Percentiles rank a stretch among this genome's conserved stretches.
Evolutionary conservation across 495 filamentous ascomycete species (phyloP).

Genomic region (Emericellopsis terricola): DNA sequence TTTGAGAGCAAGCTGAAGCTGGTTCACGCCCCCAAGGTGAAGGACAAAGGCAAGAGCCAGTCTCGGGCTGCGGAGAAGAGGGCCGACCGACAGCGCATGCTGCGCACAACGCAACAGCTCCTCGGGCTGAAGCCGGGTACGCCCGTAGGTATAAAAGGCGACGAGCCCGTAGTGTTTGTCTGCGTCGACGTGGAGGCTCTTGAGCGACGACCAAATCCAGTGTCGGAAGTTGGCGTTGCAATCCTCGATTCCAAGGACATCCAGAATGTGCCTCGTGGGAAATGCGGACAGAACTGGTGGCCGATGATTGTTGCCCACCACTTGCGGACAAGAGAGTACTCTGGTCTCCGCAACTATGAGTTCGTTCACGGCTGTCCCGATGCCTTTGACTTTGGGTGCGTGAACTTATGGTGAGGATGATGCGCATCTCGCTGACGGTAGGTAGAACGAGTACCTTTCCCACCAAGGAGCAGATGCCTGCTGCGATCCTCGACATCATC

Average conservation of each 20-base stretch:
- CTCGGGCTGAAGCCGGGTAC: conserved; percentile 10
- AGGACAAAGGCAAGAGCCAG: too few species aligned
- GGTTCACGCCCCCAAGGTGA: neutral
- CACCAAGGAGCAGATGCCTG: conserved; percentile 1
- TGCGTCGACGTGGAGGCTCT: conserved; percentile 69
- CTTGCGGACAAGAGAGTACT: conserved; percentile 55
- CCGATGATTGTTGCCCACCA: conserved; percentile 48
- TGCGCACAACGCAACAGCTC: conserved; percentile 8
- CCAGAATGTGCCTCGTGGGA: conserved; percentile 36
- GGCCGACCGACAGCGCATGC: conserved; percentile 3
- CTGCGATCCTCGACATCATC: conserved; percentile 11
- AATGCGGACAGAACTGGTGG: conserved; percentile 43
- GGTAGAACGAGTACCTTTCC: conserved; percentile 18
- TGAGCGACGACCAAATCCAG: conserved; percentile 37
- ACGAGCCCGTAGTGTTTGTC: conserved; percentile 43
- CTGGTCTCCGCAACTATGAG: conserved; percentile 38
- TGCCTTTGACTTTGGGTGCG: conserved; percentile 56
- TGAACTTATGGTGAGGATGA: conserved; percentile 5
- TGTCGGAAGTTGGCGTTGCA: conserved; percentile 80
- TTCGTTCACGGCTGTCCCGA: conserved; percentile 56
- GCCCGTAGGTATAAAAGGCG: conserved; percentile 12
- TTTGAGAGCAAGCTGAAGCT: too few species aligned
- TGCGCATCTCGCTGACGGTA: conserved; percentile 18
- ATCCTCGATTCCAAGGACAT: conserved; percentile 54
- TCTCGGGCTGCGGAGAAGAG: neutral